Conservation (phyloP, 805 yeast species). For the Starmerella lactis-condensi region DNA sequence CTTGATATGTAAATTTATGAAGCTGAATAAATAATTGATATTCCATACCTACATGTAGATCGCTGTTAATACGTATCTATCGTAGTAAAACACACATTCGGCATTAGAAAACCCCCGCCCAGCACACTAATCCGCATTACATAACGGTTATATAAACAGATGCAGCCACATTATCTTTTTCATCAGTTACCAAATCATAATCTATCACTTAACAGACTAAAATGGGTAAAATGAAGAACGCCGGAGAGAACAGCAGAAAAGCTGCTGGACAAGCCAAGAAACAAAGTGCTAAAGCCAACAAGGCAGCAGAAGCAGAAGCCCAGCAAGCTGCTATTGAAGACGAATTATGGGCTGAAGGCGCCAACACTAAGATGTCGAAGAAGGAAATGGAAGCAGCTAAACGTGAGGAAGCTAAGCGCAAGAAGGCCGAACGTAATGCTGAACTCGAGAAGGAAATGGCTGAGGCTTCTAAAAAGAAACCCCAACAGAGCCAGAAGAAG, state of each 20-base stretch:
- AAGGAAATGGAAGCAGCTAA: constrained; percentile 47
- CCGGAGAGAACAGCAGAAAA: constrained; percentile 16
- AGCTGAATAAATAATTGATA: no score
- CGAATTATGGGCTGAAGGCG: constrained; percentile 50
- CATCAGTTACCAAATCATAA: no score
- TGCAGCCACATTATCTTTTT: no score
- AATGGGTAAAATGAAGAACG: constrained; percentile 15
- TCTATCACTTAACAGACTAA: background rate
- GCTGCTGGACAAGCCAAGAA: constrained; percentile 49
- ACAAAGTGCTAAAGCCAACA: constrained; percentile 44
- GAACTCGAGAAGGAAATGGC: constrained; percentile 46
- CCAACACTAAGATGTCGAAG: constrained; percentile 52
- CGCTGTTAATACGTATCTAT: no score
- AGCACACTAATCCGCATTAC: no score
- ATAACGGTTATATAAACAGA: background rate
- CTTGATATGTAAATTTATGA: no score
- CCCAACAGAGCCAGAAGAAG: constrained; percentile 35
- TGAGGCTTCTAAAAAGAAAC: constrained; percentile 37
- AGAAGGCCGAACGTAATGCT: constrained; percentile 68
- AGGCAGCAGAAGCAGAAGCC: constrained; percentile 33
- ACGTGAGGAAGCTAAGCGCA: constrained; percentile 55
- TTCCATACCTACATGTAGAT: no score
- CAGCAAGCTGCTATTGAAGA: constrained; percentile 37
- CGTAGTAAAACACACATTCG: no score
- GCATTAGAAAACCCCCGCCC: no score